Evolutionary conservation across 208 protist species (phyloP).

Genomic region (Blastocrithidia nonstop): DNA sequence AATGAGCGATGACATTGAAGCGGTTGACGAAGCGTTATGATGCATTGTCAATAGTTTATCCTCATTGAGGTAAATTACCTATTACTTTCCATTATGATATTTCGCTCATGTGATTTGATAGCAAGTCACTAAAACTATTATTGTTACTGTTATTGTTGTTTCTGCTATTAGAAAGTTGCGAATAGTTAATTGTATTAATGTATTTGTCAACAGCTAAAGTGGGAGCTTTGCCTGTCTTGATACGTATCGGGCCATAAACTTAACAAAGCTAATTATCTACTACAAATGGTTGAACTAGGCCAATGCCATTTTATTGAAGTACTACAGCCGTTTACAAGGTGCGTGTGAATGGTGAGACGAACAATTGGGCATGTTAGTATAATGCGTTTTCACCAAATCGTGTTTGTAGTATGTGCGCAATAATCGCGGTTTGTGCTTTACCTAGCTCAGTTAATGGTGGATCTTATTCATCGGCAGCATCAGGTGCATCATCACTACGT

Average conservation of each 20-base stretch:
- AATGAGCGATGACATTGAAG: too few species aligned
- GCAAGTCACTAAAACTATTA: too few species aligned
- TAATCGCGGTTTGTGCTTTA: conserved; percentile 12
- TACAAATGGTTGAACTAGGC: conserved; percentile 9
- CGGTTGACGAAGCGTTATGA: too few species aligned
- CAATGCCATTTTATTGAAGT: conserved; percentile 31
- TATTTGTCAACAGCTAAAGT: not conserved
- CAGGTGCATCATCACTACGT: conserved; percentile 34
- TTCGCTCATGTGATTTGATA: too few species aligned
- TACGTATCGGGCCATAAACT: conserved; percentile 60
- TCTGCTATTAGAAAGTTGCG: too few species aligned
- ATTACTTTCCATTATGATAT: too few species aligned
- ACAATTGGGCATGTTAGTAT: conserved; percentile 12
- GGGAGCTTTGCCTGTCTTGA: conserved; percentile 11
- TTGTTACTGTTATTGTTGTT: too few species aligned
- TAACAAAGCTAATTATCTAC: conserved; percentile 57
- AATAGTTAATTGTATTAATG: too few species aligned
- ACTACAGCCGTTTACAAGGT: conserved; percentile 46
- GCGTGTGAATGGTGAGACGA: conserved; percentile 55
- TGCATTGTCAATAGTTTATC: too few species aligned
- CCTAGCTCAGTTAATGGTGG: conserved; percentile 52
- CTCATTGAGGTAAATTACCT: too few species aligned
- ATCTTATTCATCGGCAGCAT: conserved; percentile 31
- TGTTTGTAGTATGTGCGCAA: conserved; percentile 16
- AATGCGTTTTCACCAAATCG: conserved; percentile 12